A percentile compares a stretch with the other conserved stretches of the same genome.
Conservation (phyloP, 1,139 yeast genomes). For the Zygosaccharomyces sapae region DNA sequence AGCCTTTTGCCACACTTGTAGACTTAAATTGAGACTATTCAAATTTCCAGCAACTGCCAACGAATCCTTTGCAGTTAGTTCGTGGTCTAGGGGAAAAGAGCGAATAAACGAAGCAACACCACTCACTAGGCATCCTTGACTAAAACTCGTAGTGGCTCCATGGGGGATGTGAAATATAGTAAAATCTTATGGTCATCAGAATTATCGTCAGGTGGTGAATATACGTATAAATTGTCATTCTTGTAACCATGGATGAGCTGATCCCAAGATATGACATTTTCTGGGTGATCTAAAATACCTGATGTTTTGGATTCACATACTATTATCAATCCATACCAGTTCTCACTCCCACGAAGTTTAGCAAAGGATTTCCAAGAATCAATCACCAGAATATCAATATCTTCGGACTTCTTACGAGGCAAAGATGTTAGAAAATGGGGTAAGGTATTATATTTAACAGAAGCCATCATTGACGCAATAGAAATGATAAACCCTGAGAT, state of each 20-base stretch:
- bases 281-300: not conserved
- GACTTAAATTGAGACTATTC: conserved; percentile 16
- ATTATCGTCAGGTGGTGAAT: conserved; percentile 39
- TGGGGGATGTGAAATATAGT: conserved; percentile 21
- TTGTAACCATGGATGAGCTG: conserved; percentile 25
- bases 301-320: conserved; percentile 29
- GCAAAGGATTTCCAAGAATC: conserved; percentile 27
- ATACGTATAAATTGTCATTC: conserved; percentile 26
- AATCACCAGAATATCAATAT: conserved; percentile 36
- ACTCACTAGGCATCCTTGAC: conserved; percentile 61
- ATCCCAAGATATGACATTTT: conserved; percentile 30
- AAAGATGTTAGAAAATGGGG: conserved; percentile 34
- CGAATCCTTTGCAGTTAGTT: conserved; percentile 42
- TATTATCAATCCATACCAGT: conserved; percentile 36
- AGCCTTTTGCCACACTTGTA: conserved; percentile 36
- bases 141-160: conserved; percentile 39
- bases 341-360: conserved; percentile 27
- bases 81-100: conserved; percentile 50
- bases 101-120: conserved; percentile 61
- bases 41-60: conserved; percentile 40
- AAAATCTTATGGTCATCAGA: conserved; percentile 35
- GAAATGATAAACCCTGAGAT: conserved; percentile 32
- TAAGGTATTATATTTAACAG: conserved; percentile 23
- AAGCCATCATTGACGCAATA: conserved; percentile 34
- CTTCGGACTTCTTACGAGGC: conserved; percentile 33